phyloP scores from a whole-genome alignment of 2,329 filamentous ascomycete genomes.

The Calonectria pteridis region DNA sequence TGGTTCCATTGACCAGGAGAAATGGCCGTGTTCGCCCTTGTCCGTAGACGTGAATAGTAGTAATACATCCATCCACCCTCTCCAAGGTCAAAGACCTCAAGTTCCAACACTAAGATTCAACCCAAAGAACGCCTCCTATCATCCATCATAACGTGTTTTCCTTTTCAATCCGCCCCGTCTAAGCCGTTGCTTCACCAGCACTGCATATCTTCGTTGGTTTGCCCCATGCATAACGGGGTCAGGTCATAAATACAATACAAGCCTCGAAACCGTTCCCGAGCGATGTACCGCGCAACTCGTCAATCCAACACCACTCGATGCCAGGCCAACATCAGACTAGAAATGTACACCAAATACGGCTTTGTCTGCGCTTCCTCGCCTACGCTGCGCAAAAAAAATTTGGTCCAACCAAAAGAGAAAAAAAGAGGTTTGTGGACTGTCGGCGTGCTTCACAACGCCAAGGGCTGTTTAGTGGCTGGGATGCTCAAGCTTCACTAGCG shows the following conservation, averaged over 20 bases:
- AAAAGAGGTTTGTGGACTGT: background rate
- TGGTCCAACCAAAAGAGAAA: background rate
- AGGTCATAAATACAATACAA: constrained; percentile 11
- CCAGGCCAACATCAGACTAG: background rate
- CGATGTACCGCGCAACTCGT: background rate
- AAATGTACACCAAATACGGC: constrained; percentile 4
- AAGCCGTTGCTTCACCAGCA: background rate
- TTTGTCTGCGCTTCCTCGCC: background rate
- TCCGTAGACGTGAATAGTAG: constrained; percentile 18
- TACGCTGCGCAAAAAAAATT: background rate
- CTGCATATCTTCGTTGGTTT: background rate
- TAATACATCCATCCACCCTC: constrained; percentile 19
- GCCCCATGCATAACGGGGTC: background rate
- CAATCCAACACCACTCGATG: background rate
- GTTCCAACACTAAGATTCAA: background rate
- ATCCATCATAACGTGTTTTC: constrained; percentile 21
- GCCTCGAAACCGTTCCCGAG: background rate
- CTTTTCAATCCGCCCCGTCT: constrained; percentile 1
- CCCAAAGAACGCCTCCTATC: constrained; percentile 25
- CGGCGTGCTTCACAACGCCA: background rate
- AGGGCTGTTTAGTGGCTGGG: background rate
- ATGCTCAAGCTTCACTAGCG: constrained; percentile 37
- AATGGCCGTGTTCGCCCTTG: constrained; percentile 1
- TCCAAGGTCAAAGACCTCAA: constrained; percentile 10
- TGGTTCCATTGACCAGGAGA: constrained; percentile 5